Base-by-base conservation (phyloP, 2,329 filamentous ascomycete genomes). In the Fusarium annulatum region DNA sequence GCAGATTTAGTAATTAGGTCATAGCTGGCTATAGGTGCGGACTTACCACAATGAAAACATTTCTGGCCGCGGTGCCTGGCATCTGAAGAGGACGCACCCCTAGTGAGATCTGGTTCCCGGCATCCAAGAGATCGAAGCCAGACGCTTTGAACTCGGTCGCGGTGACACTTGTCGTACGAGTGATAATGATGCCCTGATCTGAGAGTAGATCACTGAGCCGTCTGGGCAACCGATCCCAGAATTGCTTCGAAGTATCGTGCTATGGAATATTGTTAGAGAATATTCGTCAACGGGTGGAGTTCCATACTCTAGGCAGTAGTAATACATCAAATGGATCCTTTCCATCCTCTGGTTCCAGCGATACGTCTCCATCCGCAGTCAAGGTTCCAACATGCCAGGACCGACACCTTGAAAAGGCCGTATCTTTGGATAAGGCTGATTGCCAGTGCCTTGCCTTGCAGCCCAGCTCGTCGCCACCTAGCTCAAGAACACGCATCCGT, bases 261-360 rank as follows among this genome's bases (percentile, higher is more conserved):
- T 51, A 7, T 14, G 2, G 14, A 26, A 45, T 5, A 6, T 26
- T 5, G 5, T 45, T 28, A 45, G 23, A n/a, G 12, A 23, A 4
- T 28, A 10, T 10, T 45, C 9, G 16, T 4, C 10, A 34, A 14
- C 1, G 3, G 0, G 4, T 1, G 16, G 1, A 7, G 2, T 23
- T 8, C 19, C 48, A 14, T 51, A 51, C 48, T 19, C 48, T 33
- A 3, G 48, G 48, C 5, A 51, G 21, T 9, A 51, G 19, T 5
- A 51, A 18, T 5, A 51, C 48, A 34, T 51, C 30, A 14, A 34
- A 51, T 5, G n/a, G 30, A 12, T 2, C 30, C 9, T 14, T 21
- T 33, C 6, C 21, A 3, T 6, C 28, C 11, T 34, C n/a, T 12
- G 30, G 16, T 1, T 34, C 16, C 7, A 51, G 5, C 2, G 48